A percentile compares a stretch with the other conserved stretches of the same genome.
Evolutionary conservation across 805 yeast genomes (phyloP).

Genomic region (Kuraishia ogatae): DNA sequence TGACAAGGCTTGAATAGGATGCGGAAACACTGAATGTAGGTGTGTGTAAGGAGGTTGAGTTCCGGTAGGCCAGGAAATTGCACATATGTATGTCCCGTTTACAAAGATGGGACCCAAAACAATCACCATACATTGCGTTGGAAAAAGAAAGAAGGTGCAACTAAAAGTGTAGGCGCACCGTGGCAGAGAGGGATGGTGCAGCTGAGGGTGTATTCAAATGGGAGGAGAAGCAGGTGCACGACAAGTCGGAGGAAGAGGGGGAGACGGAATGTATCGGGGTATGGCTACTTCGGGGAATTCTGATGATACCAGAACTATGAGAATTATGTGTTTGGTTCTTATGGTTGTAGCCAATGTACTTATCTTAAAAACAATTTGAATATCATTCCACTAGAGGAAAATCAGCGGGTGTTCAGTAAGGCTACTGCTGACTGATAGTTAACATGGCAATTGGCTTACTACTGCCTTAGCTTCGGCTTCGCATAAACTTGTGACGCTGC

Average conservation of each 20-base stretch:
- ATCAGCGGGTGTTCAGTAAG: no score
- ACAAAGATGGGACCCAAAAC: neutral
- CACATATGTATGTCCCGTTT: neutral
- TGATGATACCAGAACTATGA: no score
- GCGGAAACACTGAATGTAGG: neutral
- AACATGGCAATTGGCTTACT: no score
- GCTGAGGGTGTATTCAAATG: neutral
- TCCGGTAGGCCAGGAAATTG: neutral
- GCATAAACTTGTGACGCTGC: neutral
- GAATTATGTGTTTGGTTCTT: no score
- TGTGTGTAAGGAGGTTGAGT: neutral
- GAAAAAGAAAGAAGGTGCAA: neutral
- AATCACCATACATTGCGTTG: neutral
- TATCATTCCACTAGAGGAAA: no score
- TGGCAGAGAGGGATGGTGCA: neutral
- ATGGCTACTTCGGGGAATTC: no score
- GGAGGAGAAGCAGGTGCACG: neutral
- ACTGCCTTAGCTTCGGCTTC: neutral
- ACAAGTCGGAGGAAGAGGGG: no score
- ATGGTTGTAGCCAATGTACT: no score
- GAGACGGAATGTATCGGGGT: no score
- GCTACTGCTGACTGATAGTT: no score
- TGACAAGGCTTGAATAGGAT: neutral
- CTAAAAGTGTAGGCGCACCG: neutral
- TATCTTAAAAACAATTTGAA: no score